phyloP scores from a whole-genome alignment of 169 alveolate species.

The Plasmodium relictum region DNA sequence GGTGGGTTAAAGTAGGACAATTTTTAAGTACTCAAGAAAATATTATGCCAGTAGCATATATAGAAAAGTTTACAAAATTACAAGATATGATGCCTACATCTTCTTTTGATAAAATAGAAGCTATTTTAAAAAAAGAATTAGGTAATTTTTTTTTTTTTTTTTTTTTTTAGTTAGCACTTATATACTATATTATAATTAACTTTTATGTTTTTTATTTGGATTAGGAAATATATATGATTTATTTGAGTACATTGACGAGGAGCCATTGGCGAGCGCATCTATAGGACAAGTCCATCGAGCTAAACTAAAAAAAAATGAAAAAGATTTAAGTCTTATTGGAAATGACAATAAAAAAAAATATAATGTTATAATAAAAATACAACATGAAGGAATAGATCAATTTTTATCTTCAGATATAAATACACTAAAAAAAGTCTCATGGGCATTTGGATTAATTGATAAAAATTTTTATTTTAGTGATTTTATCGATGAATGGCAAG shows the following conservation, averaged over 20 bases:
- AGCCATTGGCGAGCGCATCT: constrained; percentile 89
- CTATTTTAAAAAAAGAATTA: constrained; percentile 86
- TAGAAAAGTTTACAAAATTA: constrained; percentile 88
- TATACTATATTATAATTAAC: no score
- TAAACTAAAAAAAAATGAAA: constrained; percentile 56
- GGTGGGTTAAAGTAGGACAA: constrained; percentile 96
- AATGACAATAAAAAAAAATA: constrained; percentile 72
- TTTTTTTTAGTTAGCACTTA: not conserved
- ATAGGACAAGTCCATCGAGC: constrained; percentile 91
- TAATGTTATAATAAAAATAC: constrained; percentile 87
- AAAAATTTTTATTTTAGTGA: constrained; percentile 84
- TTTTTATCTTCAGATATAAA: constrained; percentile 85
- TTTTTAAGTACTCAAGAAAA: constrained; percentile 93
- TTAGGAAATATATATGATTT: constrained; percentile 59
- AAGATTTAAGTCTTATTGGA: not conserved
- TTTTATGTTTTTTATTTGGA: not conserved
- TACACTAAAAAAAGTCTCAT: constrained; percentile 83
- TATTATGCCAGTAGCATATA: constrained; percentile 90
- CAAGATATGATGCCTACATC: constrained; percentile 93
- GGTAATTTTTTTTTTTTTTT: constrained; percentile 75
- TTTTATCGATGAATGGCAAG: constrained; percentile 91
- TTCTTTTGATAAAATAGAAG: constrained; percentile 82
- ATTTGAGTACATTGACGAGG: constrained; percentile 82
- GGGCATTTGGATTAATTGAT: constrained; percentile 86
- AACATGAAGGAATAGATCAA: constrained; percentile 87